Base-by-base conservation (phyloP, 805 yeast species). In the Scheffersomyces coipomensis region DNA sequence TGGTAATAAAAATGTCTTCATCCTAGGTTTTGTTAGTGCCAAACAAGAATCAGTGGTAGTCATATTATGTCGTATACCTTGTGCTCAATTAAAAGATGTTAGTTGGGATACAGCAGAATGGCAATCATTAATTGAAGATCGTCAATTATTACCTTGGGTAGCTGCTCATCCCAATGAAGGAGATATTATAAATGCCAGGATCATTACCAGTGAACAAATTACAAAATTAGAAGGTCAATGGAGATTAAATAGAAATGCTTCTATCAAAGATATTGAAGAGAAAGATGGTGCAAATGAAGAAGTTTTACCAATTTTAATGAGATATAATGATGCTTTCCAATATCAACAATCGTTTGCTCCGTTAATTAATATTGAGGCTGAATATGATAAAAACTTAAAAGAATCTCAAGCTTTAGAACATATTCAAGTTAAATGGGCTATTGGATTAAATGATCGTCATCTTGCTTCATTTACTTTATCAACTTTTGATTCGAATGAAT, bases 81-180 rank as follows among this genome's bases (percentile, higher is more conserved):
- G 97, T 61, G 83, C 95, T 1, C 89, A 82, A 54, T 60, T 73
- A 7, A 81, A 84, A 47, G 88, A 85, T 58, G 64, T 75, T 21
- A 81, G 83, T 52, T 90, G 97, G 97, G 96, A 88, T 52, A 82
- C 90, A 0, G 76, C 72, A 30, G 84, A 85, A 44, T 90, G 97
- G 97, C 88, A 84, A 53, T 76, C 96, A 0, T 66, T 90, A 39
- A 86, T 90, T 40, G 91, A 85, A 47, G 83, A 88, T 47, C 72
- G 95, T 27, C 82, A 78, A 46, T 78, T 90, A 42, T 66, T 90
- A 40, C 67, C 88, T 1, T 90, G 97, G 97, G 78, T 90, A 10
- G 90, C 88, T 0, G 68, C 79, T 2, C 71, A 66, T 3, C 95
- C 96, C 0, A 52, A 70, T 1, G 88, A 83, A 39, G 87, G 78